Conservation (phyloP, 1,284 basidiomycete species). For the Tausonia pullulans region DNA sequence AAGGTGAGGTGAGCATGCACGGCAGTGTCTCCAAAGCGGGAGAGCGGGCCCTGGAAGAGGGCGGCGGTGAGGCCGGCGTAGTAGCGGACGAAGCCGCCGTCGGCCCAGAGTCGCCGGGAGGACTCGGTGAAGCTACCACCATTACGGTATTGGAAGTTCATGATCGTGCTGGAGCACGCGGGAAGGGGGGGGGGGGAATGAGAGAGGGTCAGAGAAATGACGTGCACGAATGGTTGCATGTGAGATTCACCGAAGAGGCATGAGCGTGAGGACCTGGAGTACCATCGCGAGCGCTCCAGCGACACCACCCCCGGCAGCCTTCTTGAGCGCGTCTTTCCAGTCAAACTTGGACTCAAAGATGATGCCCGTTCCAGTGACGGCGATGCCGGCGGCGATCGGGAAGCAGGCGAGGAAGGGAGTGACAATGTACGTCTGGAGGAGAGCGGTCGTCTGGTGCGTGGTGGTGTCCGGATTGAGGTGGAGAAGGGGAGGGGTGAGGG, state of each 20-base stretch:
- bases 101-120: constrained; percentile 53
- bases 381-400: constrained; percentile 26
- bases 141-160: constrained; percentile 55
- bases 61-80: constrained; percentile 73
- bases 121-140: constrained; percentile 61
- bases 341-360: constrained; percentile 52
- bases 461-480: neutral
- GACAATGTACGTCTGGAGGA: constrained; percentile 19
- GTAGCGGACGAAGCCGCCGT: constrained; percentile 68
- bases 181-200: constrained; percentile 41
- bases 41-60: constrained; percentile 40
- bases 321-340: constrained; percentile 55
- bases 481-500: constrained; percentile 25
- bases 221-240: neutral
- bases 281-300: constrained; percentile 80
- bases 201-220: neutral
- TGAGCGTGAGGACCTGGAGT: constrained; percentile 70
- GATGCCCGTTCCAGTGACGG: constrained; percentile 27
- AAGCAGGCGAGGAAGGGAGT: constrained; percentile 27
- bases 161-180: constrained; percentile 51
- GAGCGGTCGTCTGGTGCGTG: constrained; percentile 10
- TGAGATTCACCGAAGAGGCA: constrained; percentile 35
- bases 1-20: constrained; percentile 22
- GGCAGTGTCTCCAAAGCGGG: constrained; percentile 76
- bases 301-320: constrained; percentile 69